Percentiles rank a stretch among this genome's conserved stretches.
These are phyloP conservation scores for Isoetes engelmannii DNA, from an alignment of 83 land plant genomes.

Conservation along the genomic window DNA sequence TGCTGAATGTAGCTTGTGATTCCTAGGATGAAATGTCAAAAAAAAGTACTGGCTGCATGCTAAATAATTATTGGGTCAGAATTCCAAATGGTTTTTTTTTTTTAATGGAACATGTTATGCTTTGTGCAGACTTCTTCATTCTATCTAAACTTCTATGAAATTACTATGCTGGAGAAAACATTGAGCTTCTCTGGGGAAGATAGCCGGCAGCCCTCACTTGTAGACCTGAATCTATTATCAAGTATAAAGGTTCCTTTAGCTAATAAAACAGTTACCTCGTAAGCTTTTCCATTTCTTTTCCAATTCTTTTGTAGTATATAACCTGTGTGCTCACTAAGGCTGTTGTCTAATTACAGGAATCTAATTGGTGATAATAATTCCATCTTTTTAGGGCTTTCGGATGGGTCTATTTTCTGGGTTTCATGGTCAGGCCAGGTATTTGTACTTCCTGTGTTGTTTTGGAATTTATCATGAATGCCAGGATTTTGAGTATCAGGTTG, in stretches of 20 bases:
- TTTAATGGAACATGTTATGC: slow-evolving; percentile 3
- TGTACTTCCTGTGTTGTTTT: background rate
- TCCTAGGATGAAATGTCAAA: background rate
- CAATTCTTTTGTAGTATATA: background rate
- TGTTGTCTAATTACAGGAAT: slow-evolving; percentile 40
- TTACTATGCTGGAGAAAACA: slow-evolving; percentile 40
- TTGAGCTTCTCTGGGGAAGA: slow-evolving; percentile 49
- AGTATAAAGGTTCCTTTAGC: slow-evolving; percentile 16
- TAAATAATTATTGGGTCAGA: background rate
- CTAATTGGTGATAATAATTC: slow-evolving; percentile 60
- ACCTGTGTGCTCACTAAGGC: background rate
- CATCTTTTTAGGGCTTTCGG: slow-evolving; percentile 67
- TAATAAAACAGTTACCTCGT: slow-evolving; percentile 14
- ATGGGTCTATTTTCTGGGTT: slow-evolving; percentile 55
- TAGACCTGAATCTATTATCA: slow-evolving; percentile 6
- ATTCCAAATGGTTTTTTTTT: background rate
- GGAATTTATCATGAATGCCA: background rate
- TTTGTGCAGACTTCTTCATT: slow-evolving; percentile 22
- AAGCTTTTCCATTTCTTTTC: slow-evolving; percentile 1
- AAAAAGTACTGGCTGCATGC: background rate
- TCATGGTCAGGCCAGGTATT: slow-evolving; percentile 94
- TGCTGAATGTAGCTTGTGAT: background rate
- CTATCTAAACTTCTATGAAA: slow-evolving; percentile 21
- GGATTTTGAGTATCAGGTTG: background rate
- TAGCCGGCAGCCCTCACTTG: background rate